Percentiles rank a stretch among this genome's conserved stretches.
Conservation (phyloP, 2,329 filamentous ascomycete genomes). For the Penicillium sp. region DNA sequence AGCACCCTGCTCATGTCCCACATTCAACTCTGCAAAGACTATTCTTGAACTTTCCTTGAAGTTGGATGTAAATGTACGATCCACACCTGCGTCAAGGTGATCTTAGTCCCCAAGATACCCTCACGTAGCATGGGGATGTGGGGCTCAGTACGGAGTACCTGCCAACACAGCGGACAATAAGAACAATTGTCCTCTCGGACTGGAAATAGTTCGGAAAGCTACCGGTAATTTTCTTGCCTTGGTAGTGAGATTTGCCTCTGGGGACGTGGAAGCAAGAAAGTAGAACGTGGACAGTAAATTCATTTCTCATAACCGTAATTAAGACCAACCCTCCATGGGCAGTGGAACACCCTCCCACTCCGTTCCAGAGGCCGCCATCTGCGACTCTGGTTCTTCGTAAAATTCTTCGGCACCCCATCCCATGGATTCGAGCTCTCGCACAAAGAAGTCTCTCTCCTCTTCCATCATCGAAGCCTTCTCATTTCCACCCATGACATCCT, state of each 20-base stretch:
- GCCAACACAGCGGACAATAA: too few relatives aligned
- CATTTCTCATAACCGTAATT: constrained; percentile 9
- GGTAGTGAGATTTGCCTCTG: too few relatives aligned
- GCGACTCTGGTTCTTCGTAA: constrained; percentile 28
- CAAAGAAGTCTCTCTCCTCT: constrained; percentile 79
- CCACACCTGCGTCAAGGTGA: not conserved
- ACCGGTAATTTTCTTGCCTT: too few relatives aligned
- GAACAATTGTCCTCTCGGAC: too few relatives aligned
- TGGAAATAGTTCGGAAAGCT: too few relatives aligned
- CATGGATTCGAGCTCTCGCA: constrained; percentile 73
- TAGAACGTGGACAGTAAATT: not conserved
- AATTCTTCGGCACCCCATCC: constrained; percentile 47
- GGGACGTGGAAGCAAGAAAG: too few relatives aligned
- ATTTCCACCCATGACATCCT: constrained; percentile 67
- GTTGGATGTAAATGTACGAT: too few relatives aligned
- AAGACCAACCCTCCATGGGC: constrained; percentile 37
- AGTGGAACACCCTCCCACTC: constrained; percentile 41
- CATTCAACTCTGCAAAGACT: too few relatives aligned
- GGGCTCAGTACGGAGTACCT: too few relatives aligned
- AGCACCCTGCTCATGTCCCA: too few relatives aligned
- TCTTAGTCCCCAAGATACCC: not conserved
- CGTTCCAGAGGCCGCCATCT: constrained; percentile 30
- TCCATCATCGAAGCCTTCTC: constrained; percentile 58
- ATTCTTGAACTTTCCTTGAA: too few relatives aligned
- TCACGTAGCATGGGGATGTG: too few relatives aligned